Evolutionary conservation across 345 rosid genomes (phyloP), one percentile per base, ranked within the genome.

Genomic region (Euphorbia peplus): DNA sequence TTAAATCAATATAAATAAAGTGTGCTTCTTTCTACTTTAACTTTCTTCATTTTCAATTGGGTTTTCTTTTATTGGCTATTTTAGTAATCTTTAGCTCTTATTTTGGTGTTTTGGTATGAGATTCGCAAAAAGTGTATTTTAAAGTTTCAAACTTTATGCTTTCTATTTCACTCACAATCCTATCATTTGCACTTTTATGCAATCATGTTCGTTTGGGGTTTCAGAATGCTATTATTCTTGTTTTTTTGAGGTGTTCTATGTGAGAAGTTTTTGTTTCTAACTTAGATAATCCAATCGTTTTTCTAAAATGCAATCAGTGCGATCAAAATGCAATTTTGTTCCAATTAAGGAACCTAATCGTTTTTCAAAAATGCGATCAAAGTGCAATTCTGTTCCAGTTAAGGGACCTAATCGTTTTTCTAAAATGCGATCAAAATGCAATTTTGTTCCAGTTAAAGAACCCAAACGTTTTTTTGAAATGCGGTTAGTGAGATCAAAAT

Each of bases 21-120:
- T n/a, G 28, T 42, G 30, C 30, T 50, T 16, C 14, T 61, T 60
- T 71, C 55, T 26, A 66, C 12, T 10, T 1, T 2, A 29, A 66
- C 26, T 26, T n/a, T 68, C 51, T 66, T 69, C 63, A 25, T 46
- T 61, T 6, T 51, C 25, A 61, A 37, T 46, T 67, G 60, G 46
- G 47, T 35, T 50, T 69, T 25, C 8, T 7, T 30, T 41, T 57
- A 11, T 29, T 57, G 0, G 24, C 11, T 32, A 60, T 37, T 16
- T 18, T 47, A 18, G 16, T 12, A 0, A 4, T 65, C 3, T 22
- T 64, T 15, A 16, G 50, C 13, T 39, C 19, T 21, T 64, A 28
- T 58, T 64, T 29, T 25, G 12, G 5, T 37, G 35, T 51, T 51
- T n/a, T 35, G n/a, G 24, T 18, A 4, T 0, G 47, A 8, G 11